Conservation (phyloP, 257 asterid genomes). For the Plantago major region DNA sequence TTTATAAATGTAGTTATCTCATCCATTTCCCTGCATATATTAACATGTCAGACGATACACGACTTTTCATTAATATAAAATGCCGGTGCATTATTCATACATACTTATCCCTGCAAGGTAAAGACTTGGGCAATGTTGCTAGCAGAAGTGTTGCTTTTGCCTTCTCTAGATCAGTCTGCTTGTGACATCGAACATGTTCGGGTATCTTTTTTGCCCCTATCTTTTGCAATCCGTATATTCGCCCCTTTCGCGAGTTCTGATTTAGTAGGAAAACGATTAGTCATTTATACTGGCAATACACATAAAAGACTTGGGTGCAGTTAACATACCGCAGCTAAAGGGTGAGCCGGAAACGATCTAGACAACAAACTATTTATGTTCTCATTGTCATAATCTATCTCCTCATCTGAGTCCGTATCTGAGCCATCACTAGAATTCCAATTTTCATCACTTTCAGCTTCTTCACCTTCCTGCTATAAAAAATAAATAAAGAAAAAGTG, state of each 20-base stretch:
- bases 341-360: conserved; percentile 43
- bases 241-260: conserved; percentile 80
- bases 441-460: conserved; percentile 48
- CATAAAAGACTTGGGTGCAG: conserved; percentile 5
- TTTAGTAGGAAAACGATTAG: conserved; percentile 19
- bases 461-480: conserved; percentile 57
- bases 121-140: conserved; percentile 85
- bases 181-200: conserved; percentile 75
- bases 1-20: conserved; percentile 77
- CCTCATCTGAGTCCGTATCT: conserved; percentile 56
- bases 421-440: conserved; percentile 54
- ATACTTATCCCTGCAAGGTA: conserved; percentile 86
- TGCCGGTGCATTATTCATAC: conserved; percentile 17
- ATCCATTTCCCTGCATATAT: conserved; percentile 69
- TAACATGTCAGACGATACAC: conserved; percentile 20
- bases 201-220: conserved; percentile 90
- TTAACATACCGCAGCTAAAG: conserved; percentile 72
- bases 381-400: conserved; percentile 49
- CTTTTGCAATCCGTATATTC: conserved; percentile 73
- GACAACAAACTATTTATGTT: conserved; percentile 27
- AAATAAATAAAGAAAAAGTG: conserved; percentile 8
- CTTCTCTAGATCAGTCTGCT: conserved; percentile 81
- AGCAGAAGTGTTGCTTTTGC: conserved; percentile 87
- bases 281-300: conserved; percentile 25
- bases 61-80: conserved; percentile 5